Evolutionary conservation across 352 stramenopile species (phyloP), one percentile per base, ranked within the genome.

Genomic region (Phytophthora quininea): DNA sequence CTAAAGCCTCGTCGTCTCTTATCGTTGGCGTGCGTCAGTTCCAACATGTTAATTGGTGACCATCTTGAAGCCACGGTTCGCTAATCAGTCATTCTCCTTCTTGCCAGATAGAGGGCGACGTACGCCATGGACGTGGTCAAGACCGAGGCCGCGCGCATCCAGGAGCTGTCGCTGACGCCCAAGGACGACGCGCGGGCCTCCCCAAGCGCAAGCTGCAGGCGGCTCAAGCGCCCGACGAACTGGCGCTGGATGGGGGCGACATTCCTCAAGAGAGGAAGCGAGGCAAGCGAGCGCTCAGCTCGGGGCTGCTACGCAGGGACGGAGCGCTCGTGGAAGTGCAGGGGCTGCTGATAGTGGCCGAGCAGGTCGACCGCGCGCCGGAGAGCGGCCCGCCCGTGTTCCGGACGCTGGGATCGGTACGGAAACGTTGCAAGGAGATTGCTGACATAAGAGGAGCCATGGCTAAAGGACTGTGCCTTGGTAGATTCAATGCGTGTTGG

Each of bases 391-490:
- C 54, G 49, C 50, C 67, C 14, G 71, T 76, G 3, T 76, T 70
- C 33, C 66, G 69, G 5, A 86, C 81, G 27, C 67, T 89, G 0
- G 81, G 83, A 63, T 84, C 77, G 68, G 80, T 91, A 56, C 46
- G 54, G 12, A 48, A 19, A 14, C 43, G 10, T 31, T 11, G 19
- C 19, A 24, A 24, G 19, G 19, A 24, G 9, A 30, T 50, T 50
- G 27, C 24, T 45, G 12, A 27, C 32, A 33, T 7, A 14, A n/a
- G 8, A 15, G 4, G 15, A 4, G 32, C 38, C 55, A 15, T 6
- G 42, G 14, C 47, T 4, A 8, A 15, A 59, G 27, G 24, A 29
- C 2, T 72, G 56, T 49, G 10, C 53, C 14, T 61, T n/a, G 52
- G 49, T 47, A 88, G 79, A 79, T 88, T 12, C 73, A 82, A 33